A percentile compares a stretch with the other conserved stretches of the same genome.
Evolutionary conservation across 2,329 filamentous ascomycete species (phyloP).

Genomic region (Penicillium paneum): DNA sequence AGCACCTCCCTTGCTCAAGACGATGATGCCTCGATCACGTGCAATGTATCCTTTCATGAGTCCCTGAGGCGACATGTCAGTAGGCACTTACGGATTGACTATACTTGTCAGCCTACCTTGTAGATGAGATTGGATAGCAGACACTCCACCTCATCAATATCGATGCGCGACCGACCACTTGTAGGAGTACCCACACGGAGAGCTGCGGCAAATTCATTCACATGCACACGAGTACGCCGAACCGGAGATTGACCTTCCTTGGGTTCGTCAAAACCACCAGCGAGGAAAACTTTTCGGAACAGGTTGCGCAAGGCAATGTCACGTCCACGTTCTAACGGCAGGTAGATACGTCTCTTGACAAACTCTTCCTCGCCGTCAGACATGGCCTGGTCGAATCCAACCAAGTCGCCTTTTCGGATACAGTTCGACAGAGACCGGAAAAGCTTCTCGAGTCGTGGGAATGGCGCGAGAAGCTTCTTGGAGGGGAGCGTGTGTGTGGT

Average conservation of each 20-base stretch:
- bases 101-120: constrained; percentile 63
- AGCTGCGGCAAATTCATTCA: constrained; percentile 81
- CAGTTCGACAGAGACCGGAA: constrained; percentile 75
- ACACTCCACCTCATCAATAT: constrained; percentile 93
- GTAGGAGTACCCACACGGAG: constrained; percentile 66
- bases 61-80: constrained; percentile 54
- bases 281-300: constrained; percentile 84
- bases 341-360: constrained; percentile 86
- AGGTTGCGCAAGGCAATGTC: constrained; percentile 91
- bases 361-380: constrained; percentile 84
- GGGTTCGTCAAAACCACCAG: constrained; percentile 73
- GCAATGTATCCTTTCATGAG: constrained; percentile 98
- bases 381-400: constrained; percentile 78
- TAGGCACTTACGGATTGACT: not conserved
- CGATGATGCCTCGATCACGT: constrained; percentile 82
- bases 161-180: constrained; percentile 58
- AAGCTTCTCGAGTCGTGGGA: constrained; percentile 70
- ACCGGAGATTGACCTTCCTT: constrained; percentile 65
- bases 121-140: constrained; percentile 95
- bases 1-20: constrained; percentile 86
- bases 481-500: constrained; percentile 83
- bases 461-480: constrained; percentile 65
- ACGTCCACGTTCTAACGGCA: constrained; percentile 86
- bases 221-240: constrained; percentile 69
- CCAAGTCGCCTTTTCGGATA: constrained; percentile 78